These are phyloP conservation scores for Cetradonia linearis DNA, from an alignment of 495 filamentous ascomycete species.

Conservation along the genomic window DNA sequence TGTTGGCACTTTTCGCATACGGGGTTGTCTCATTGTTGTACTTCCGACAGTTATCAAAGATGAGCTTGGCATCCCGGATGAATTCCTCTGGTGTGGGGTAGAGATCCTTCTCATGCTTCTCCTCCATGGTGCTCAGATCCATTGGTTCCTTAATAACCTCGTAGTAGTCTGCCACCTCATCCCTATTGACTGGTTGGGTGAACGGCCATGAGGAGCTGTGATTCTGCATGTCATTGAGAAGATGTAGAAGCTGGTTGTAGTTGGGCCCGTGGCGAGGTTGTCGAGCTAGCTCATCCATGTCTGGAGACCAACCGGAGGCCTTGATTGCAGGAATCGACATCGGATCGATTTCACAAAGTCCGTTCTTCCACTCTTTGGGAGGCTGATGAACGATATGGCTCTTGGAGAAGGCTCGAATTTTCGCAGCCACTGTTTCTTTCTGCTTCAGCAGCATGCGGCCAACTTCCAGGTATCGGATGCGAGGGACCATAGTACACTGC, in stretches of 20 bases:
- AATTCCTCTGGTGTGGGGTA: conserved; percentile 91
- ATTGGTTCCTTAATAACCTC: conserved; percentile 97
- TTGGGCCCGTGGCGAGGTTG: conserved; percentile 97
- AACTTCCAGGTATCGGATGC: conserved; percentile 85
- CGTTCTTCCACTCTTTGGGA: conserved; percentile 75
- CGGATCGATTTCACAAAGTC: conserved; percentile 60
- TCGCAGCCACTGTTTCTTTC: conserved; percentile 86
- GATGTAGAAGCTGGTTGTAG: conserved; percentile 82
- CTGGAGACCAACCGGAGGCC: conserved; percentile 84
- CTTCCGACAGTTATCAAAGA: conserved; percentile 88
- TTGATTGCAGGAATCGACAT: conserved; percentile 74
- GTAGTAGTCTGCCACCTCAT: conserved; percentile 96
- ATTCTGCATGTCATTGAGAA: conserved; percentile 93
- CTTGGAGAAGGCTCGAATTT: conserved; percentile 84
- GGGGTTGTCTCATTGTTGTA: conserved; percentile 95
- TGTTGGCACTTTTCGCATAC: conserved; percentile 92
- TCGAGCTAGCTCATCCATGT: conserved; percentile 94
- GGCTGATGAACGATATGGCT: conserved; percentile 80
- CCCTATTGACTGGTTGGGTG: conserved; percentile 82
- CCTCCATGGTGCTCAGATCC: conserved; percentile 94
- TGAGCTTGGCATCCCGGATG: conserved; percentile 76
- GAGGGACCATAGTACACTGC: conserved; percentile 96
- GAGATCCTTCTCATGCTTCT: conserved; percentile 85
- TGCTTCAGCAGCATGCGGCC: conserved; percentile 96
- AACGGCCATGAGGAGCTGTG: conserved; percentile 90